Evolutionary conservation across 768 basidiomycete genomes (phyloP).

Genomic region (Antrodiella citrinella): DNA sequence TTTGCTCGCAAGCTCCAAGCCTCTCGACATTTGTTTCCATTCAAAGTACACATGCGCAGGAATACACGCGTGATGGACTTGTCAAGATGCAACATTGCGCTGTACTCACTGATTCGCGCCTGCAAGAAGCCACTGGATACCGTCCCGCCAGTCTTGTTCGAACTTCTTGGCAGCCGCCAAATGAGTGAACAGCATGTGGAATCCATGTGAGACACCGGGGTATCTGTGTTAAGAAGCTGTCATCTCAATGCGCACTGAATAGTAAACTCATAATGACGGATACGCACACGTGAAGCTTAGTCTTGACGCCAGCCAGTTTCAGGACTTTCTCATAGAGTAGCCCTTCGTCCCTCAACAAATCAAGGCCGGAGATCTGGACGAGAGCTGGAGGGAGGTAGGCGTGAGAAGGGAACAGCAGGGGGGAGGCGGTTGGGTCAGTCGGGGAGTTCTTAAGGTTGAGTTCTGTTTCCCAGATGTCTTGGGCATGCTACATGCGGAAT

Average conservation of each 20-base stretch:
- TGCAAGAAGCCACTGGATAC: background rate
- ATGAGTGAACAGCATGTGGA: background rate
- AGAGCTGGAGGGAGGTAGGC: background rate
- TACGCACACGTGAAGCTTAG: background rate
- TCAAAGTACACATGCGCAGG: no score
- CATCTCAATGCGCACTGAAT: background rate
- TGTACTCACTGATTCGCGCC: no score
- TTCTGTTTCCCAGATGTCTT: background rate
- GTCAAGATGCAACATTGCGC: no score
- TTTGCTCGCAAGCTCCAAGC: no score
- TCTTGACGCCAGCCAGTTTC: background rate
- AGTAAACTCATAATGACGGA: background rate
- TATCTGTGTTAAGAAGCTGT: background rate
- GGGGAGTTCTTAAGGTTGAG: background rate
- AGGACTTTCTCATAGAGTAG: background rate
- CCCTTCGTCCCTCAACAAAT: background rate
- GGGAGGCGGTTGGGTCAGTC: background rate
- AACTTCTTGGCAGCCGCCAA: background rate
- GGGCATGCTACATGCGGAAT: no score
- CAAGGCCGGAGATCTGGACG: background rate
- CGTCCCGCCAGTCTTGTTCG: background rate
- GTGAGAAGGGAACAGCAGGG: background rate
- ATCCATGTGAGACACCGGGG: background rate
- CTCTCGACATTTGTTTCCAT: no score
- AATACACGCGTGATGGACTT: no score